A percentile compares a stretch with the other conserved stretches of the same genome.
These are phyloP conservation scores for Alternaria alternata DNA, from an alignment of 2,329 filamentous ascomycete species.

Conservation along the genomic window DNA sequence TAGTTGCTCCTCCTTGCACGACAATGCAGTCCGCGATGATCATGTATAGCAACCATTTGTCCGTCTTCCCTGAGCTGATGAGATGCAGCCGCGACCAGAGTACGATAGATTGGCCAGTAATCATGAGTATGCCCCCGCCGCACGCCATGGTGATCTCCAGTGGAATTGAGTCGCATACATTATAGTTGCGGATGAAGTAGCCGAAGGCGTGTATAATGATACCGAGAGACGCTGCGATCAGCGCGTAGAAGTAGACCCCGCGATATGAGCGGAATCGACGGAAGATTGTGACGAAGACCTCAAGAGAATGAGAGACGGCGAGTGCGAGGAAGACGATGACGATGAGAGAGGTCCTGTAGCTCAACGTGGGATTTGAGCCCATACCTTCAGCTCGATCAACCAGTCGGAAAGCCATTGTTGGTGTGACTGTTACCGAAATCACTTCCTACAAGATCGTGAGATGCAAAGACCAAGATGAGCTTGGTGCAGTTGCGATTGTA, in stretches of 20 bases:
- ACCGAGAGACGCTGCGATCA: constrained; percentile 22
- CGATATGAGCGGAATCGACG: constrained; percentile 18
- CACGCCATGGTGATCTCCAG: constrained; percentile 51
- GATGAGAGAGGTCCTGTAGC: constrained; percentile 17
- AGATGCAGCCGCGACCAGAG: constrained; percentile 62
- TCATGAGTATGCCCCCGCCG: constrained; percentile 66
- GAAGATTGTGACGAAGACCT: constrained; percentile 28
- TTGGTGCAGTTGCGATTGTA: neutral
- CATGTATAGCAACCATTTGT: constrained; percentile 59
- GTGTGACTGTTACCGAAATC: neutral
- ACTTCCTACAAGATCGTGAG: neutral
- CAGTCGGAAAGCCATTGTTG: neutral
- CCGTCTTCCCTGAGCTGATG: constrained; percentile 15
- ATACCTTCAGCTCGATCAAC: constrained; percentile 11
- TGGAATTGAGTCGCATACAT: constrained; percentile 24
- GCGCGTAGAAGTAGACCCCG: constrained; percentile 26
- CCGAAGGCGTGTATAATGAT: constrained; percentile 22
- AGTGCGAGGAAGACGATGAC: constrained; percentile 24
- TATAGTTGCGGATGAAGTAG: constrained; percentile 22
- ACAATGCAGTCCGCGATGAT: constrained; percentile 54
- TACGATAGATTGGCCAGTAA: constrained; percentile 68
- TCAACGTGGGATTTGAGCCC: constrained; percentile 9
- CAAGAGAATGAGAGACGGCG: constrained; percentile 28
- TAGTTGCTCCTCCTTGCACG: constrained; percentile 60
- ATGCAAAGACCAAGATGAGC: neutral